Evolutionary conservation across 345 rosid genomes (phyloP), one percentile per base, ranked within the genome.

Genomic region (Ceriops decandra): DNA sequence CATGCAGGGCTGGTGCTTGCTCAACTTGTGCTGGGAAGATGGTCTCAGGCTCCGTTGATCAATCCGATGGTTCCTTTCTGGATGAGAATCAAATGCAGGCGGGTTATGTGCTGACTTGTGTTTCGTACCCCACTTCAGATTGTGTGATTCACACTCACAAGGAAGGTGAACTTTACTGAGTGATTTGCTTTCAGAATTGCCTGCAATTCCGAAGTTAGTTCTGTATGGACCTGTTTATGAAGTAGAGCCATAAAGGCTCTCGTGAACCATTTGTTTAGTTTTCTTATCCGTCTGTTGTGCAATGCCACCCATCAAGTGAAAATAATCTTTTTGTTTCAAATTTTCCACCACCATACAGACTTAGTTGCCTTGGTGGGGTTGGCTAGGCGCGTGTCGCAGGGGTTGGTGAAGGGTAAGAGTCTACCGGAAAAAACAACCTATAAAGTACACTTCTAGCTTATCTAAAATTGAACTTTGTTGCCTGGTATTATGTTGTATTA

Each of bases 1-100:
- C 95, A 19, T 90, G 98, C 85, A 79, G 92, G 81, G 97, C 98
- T 0, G 97, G 97, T 20, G 95, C 97, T 2, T 91, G 98, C 84
- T 89, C 88, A 0, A 93, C 86, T 35, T 93, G 98, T 35, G 91
- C 92, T 0, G 97, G 96, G 68, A 82, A 84, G 82, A 35, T 90
- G 31, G 86, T 27, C 69, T 57, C 82, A 0, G 97, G 97, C 0
- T 6, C 84, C 1, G 98, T 90, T 28, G 89, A 87, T 49, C 98
- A 91, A 71, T 81, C 91, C 0, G 98, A 93, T n/a, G 93, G 92
- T 59, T 86, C 93, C 27, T 90, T 84, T 77, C 85, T 93, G 0
- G 98, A 93, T 0, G 96, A 90, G 0, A 33, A 70, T 8, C 93
- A 88, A 65, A 73, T 82, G 72, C 66, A 76, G 51, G 62, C 72